Evolutionary conservation across 202 grass and related monocot species (phyloP).

Genomic region (Schoenoplectus tabernaemontani): DNA sequence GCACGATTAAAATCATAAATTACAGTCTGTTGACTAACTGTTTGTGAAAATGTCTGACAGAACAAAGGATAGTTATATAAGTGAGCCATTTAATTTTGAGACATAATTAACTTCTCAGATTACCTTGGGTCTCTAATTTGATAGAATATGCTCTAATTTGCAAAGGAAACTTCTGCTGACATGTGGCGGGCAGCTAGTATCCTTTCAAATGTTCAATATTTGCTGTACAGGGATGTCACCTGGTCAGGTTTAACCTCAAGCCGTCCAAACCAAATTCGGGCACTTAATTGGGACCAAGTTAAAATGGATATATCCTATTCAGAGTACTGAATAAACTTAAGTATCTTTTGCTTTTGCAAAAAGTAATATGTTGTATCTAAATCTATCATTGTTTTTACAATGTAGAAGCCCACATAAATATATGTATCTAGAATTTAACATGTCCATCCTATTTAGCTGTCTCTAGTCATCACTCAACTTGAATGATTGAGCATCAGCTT

Average conservation of each 20-base stretch:
- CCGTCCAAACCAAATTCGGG: not conserved
- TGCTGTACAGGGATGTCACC: not conserved
- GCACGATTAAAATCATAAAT: not conserved
- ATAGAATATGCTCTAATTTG: conserved; percentile 28
- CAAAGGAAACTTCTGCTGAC: conserved; percentile 34
- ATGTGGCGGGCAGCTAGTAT: conserved; percentile 72
- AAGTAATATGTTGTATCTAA: not conserved
- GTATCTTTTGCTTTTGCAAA: not conserved
- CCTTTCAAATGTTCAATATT: conserved; percentile 30
- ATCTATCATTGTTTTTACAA: not conserved
- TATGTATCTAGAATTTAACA: not conserved
- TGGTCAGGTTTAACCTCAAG: not conserved
- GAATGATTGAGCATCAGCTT: not conserved
- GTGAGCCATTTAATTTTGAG: not conserved
- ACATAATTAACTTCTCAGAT: not conserved
- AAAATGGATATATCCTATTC: not conserved
- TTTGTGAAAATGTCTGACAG: not conserved
- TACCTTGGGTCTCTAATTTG: conserved; percentile 4
- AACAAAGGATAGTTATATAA: not conserved
- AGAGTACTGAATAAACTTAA: not conserved
- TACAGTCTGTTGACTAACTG: not conserved
- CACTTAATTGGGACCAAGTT: not conserved
- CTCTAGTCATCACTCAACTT: not conserved
- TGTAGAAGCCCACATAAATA: not conserved
- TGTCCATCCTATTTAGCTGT: not conserved